phyloP scores from a whole-genome alignment of 208 protist species.

The Lotmaria passim region DNA sequence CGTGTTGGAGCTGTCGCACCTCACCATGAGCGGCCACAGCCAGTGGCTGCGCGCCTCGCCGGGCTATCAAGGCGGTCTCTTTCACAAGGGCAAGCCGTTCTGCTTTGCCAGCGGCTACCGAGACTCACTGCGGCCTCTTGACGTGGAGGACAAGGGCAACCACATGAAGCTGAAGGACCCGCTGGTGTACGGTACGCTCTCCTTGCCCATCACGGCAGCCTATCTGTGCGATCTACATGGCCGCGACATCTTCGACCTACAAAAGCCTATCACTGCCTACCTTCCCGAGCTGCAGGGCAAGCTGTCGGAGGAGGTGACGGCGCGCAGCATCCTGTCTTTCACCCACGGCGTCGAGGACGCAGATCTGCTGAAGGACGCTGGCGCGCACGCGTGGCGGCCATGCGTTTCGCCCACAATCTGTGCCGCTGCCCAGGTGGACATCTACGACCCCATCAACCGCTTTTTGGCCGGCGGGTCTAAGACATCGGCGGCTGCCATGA shows the following conservation, averaged over 20 bases:
- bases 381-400: slow-evolving; percentile 25
- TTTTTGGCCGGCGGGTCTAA: slow-evolving; percentile 51
- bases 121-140: slow-evolving; percentile 61
- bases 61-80: slow-evolving; percentile 81
- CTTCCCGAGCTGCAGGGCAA: slow-evolving; percentile 63
- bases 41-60: slow-evolving; percentile 73
- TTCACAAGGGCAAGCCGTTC: slow-evolving; percentile 75
- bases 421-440: slow-evolving; percentile 36
- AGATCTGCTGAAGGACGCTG: slow-evolving; percentile 52
- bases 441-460: slow-evolving; percentile 63
- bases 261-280: slow-evolving; percentile 55
- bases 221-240: slow-evolving; percentile 84
- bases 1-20: slow-evolving; percentile 76
- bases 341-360: slow-evolving; percentile 59
- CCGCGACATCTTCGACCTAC: slow-evolving; percentile 61
- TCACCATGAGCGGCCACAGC: slow-evolving; percentile 84
- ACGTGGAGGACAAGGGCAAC: slow-evolving; percentile 88
- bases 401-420: slow-evolving; percentile 43
- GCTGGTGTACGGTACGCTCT: slow-evolving; percentile 70
- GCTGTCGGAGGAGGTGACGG: slow-evolving; percentile 51
- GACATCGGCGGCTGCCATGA: slow-evolving; percentile 19
- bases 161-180: slow-evolving; percentile 85
- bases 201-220: slow-evolving; percentile 70
- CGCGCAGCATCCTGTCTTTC: slow-evolving; percentile 71
- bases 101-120: slow-evolving; percentile 87